Evolutionary conservation across 1,284 basidiomycete species (phyloP).

Genomic region (Ustilago trichophora): DNA sequence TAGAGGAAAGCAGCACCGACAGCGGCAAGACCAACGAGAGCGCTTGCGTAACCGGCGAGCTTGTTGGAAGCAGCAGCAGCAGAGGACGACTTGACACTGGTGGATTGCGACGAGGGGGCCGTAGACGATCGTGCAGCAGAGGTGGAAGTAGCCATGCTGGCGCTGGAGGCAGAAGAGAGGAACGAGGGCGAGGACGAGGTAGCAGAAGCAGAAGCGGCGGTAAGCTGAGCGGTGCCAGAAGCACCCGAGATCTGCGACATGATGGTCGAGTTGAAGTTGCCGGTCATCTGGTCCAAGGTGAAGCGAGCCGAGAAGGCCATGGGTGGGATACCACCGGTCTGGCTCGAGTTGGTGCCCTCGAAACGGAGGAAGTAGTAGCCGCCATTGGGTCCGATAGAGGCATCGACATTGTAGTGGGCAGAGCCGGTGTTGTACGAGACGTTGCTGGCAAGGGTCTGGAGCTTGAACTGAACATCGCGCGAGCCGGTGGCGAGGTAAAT

Average conservation of each 20-base stretch:
- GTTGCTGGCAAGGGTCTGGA: conserved; percentile 50
- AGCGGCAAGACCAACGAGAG: conserved; percentile 38
- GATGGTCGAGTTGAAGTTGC: conserved; percentile 57
- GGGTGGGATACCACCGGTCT: conserved; percentile 30
- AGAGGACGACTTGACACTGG: conserved; percentile 28
- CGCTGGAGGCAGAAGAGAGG: conserved; percentile 10
- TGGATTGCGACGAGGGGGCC: conserved; percentile 72
- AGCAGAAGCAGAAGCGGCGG: conserved; percentile 13
- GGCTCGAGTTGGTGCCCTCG: conserved; percentile 47
- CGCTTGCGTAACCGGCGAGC: conserved; percentile 27
- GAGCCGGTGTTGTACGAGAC: conserved; percentile 21
- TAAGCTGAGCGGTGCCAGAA: conserved; percentile 22
- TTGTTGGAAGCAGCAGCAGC: conserved; percentile 11
- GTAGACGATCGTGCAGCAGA: conserved; percentile 75
- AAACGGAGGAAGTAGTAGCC: conserved; percentile 62
- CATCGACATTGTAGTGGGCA: conserved; percentile 39
- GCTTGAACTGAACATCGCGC: conserved; percentile 56
- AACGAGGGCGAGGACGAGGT: conserved; percentile 6
- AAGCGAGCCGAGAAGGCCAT: conserved; percentile 63
- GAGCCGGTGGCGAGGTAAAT: conserved; percentile 58
- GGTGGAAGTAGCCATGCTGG: conserved; percentile 68
- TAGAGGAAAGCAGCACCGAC: conserved; percentile 42
- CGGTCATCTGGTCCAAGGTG: conserved; percentile 47
- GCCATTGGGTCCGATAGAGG: conserved; percentile 45
- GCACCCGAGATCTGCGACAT: conserved; percentile 19